Conservation (phyloP, 768 basidiomycete genomes). For the Termitomyces sp. region DNA sequence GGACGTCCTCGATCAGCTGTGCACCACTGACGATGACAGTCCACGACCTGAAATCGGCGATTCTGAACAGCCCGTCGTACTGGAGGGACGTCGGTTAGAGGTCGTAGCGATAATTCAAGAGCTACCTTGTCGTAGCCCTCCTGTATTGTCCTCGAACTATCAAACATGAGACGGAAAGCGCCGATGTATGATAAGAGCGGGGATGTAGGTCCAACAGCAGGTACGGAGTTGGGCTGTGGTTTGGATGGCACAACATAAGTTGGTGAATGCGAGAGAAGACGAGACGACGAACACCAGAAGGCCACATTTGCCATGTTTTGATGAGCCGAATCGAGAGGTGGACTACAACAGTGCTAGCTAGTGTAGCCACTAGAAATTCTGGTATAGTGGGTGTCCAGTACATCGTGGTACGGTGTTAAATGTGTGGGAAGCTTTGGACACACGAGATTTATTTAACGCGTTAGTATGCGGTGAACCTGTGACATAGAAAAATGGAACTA, state of each 20-base stretch:
- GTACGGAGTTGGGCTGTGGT: constrained; percentile 1
- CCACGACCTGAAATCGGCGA: constrained; percentile 21
- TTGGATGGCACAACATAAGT: no score
- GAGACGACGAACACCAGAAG: background rate
- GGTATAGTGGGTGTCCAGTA: background rate
- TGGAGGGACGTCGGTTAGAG: background rate
- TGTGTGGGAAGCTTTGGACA: no score
- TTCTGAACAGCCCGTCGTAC: constrained; percentile 4
- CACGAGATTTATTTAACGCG: no score
- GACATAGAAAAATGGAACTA: no score
- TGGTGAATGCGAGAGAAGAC: no score
- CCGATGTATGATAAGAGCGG: constrained; percentile 10
- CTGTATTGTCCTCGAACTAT: constrained; percentile 7
- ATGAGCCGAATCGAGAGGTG: background rate
- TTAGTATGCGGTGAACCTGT: no score
- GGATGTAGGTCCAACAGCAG: constrained; percentile 6
- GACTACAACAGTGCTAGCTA: background rate
- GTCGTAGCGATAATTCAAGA: background rate
- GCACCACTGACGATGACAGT: constrained; percentile 25
- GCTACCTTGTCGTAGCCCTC: constrained; percentile 12
- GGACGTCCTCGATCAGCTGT: constrained; percentile 26
- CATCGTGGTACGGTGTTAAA: background rate
- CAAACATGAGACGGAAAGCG: constrained; percentile 6
- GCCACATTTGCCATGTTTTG: background rate
- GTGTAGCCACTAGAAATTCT: background rate